These are phyloP conservation scores for Aspergillus calidoustus DNA, from an alignment of 2,329 filamentous ascomycete species.

Conservation along the genomic window DNA sequence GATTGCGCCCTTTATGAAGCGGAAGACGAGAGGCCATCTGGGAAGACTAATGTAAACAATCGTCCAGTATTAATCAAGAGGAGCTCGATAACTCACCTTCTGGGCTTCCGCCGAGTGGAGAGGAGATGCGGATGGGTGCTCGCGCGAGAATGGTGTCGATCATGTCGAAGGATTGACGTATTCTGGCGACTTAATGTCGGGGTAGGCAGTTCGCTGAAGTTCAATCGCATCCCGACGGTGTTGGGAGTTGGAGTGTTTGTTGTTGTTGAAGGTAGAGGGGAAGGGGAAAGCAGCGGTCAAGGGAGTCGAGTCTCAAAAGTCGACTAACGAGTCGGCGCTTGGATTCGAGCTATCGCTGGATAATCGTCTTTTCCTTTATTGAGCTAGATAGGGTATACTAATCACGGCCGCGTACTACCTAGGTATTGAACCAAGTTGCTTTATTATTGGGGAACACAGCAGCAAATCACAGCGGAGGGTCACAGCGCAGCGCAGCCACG, in stretches of 20 bases:
- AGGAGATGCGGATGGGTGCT: conserved; percentile 39
- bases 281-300: conserved; percentile 6
- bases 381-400: not conserved
- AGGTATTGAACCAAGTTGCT: not conserved
- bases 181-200: conserved; percentile 38
- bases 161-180: conserved; percentile 28
- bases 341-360: not conserved
- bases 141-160: conserved; percentile 24
- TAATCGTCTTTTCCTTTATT: not conserved
- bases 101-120: conserved; percentile 37
- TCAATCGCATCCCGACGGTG: conserved; percentile 30
- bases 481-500: not conserved
- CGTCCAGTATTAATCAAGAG: not conserved
- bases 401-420: not conserved
- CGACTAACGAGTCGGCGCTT: not conserved
- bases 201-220: conserved; percentile 36
- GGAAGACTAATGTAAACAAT: not conserved
- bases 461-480: conserved; percentile 2
- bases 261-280: not conserved
- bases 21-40: conserved; percentile 66
- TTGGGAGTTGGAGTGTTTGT: not conserved
- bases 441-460: conserved; percentile 1
- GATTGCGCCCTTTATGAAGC: conserved; percentile 68
- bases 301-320: not conserved
- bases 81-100: conserved; percentile 26